Evolutionary conservation across 164 flowering plant species (phyloP).

Genomic region (Saururus chinensis): DNA sequence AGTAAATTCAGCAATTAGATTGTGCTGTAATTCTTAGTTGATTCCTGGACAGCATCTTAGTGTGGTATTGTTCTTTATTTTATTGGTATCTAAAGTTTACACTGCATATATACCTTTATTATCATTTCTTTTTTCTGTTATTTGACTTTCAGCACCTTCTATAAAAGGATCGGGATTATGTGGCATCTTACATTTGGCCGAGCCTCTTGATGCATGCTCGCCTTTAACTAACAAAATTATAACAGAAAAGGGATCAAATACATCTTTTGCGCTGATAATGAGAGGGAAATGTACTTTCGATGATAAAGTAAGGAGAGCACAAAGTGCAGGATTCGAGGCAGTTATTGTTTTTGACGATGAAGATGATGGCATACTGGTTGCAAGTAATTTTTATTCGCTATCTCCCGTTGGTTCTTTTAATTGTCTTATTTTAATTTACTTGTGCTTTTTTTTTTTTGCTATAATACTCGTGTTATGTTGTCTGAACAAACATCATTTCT

Average conservation of each 20-base stretch:
- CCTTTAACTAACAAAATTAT: slow-evolving; percentile 35
- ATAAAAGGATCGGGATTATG: slow-evolving; percentile 52
- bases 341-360: slow-evolving; percentile 72
- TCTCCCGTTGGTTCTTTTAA: neutral
- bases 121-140: neutral
- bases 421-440: neutral
- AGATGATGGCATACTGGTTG: slow-evolving; percentile 47
- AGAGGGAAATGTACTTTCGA: slow-evolving; percentile 93
- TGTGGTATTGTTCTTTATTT: too few species aligned
- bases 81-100: neutral
- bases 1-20: too few species aligned
- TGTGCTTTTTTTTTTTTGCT: too few species aligned
- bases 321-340: slow-evolving; percentile 75
- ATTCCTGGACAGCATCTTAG: too few species aligned
- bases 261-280: slow-evolving; percentile 56
- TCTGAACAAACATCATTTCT: too few species aligned
- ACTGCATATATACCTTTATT: neutral
- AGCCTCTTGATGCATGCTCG: slow-evolving; percentile 80
- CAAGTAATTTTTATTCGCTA: slow-evolving; percentile 43
- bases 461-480: too few species aligned
- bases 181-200: slow-evolving; percentile 59
- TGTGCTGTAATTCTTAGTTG: too few species aligned
- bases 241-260: slow-evolving; percentile 9
- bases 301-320: slow-evolving; percentile 81
- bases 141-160: slow-evolving; percentile 51